Base-by-base conservation (phyloP, 139 green algal genomes). In the Chlorella vulgaris region DNA sequence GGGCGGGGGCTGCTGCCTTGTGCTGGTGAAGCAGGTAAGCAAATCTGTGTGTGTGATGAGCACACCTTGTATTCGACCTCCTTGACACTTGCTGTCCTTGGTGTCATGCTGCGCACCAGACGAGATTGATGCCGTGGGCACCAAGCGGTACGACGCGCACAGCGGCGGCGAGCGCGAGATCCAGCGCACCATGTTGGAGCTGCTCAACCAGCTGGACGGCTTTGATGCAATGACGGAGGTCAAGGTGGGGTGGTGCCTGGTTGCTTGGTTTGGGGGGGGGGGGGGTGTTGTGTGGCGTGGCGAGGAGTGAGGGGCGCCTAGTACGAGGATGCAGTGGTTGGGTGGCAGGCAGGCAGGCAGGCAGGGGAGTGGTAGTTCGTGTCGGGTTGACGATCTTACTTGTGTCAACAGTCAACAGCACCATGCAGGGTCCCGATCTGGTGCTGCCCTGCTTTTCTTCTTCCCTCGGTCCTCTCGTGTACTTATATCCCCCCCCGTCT, bases 71-170 rank as follows among this genome's bases (percentile, higher is more conserved):
- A 65, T 65, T 31, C 22, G 18, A 21, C 55, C 21, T 21, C 55
- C 47, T 58, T 15, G 15, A 58, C 10, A 10, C 10, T 10, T 65
- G 18, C n/a, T 65, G 15, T 31, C 18, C 55, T 21, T 28, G 21
- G 63, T 70, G 33, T 33, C 31, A n/a, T 33, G 4, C 3, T 42
- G 2, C 51, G 1, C 33, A 71, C 70, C 85, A 96, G 96, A 99
- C 79, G 96, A 99, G 88, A 98, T 99, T 78, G 97, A 99, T 83
- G 97, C 97, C 3, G 96, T 99, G 73, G 97, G 96, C 21, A 99
- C 96, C 39, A 98, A 98, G 88, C 90, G 94, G 31, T 99, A 99
- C 86, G 96, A 99, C 69, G 90, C 93, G 15, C 88, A 97, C 69
- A 93, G 82, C 33, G 94, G 96, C 61, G 96, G 96, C 18, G 96